Percentiles rank a stretch among this genome's conserved stretches.
Conservation (phyloP, 1,139 yeast genomes). For the Taphrina betulina region DNA sequence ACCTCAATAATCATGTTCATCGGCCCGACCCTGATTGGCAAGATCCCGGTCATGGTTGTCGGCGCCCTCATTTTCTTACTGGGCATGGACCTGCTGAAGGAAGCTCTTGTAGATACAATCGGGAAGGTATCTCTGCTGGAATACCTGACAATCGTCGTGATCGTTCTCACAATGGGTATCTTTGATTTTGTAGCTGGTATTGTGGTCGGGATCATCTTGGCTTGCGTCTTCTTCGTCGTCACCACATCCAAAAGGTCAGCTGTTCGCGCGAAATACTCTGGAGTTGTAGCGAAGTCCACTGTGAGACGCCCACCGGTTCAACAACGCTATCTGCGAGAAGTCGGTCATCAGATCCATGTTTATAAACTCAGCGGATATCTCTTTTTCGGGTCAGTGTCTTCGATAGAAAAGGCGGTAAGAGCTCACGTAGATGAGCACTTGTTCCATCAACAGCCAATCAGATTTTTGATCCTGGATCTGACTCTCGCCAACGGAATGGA, state of each 20-base stretch:
- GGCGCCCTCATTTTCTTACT: slow-evolving; percentile 85
- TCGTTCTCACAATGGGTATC: slow-evolving; percentile 90
- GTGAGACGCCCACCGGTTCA: slow-evolving; percentile 90
- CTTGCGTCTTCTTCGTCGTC: slow-evolving; percentile 86
- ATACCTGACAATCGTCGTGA: slow-evolving; percentile 75
- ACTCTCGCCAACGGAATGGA: slow-evolving; percentile 80
- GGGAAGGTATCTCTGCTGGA: slow-evolving; percentile 75
- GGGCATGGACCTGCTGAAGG: slow-evolving; percentile 85
- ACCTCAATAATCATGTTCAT: slow-evolving; percentile 77
- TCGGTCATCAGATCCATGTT: slow-evolving; percentile 88
- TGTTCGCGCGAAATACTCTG: slow-evolving; percentile 77
- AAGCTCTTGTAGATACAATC: slow-evolving; percentile 79
- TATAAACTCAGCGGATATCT: slow-evolving; percentile 82
- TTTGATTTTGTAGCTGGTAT: slow-evolving; percentile 94
- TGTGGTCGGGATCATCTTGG: slow-evolving; percentile 81
- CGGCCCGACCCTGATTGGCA: slow-evolving; percentile 92
- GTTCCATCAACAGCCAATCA: slow-evolving; percentile 59
- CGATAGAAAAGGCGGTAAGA: slow-evolving; percentile 75
- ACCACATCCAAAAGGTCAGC: slow-evolving; percentile 86
- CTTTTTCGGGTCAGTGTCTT: slow-evolving; percentile 93
- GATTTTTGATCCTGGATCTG: slow-evolving; percentile 80
- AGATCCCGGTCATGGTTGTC: slow-evolving; percentile 91
- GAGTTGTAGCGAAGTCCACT: slow-evolving; percentile 85
- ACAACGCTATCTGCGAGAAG: slow-evolving; percentile 76
- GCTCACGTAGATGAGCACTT: slow-evolving; percentile 53